phyloP scores from a whole-genome alignment of 2,329 filamentous ascomycete species.

The Acephala macrosclerotiorum region DNA sequence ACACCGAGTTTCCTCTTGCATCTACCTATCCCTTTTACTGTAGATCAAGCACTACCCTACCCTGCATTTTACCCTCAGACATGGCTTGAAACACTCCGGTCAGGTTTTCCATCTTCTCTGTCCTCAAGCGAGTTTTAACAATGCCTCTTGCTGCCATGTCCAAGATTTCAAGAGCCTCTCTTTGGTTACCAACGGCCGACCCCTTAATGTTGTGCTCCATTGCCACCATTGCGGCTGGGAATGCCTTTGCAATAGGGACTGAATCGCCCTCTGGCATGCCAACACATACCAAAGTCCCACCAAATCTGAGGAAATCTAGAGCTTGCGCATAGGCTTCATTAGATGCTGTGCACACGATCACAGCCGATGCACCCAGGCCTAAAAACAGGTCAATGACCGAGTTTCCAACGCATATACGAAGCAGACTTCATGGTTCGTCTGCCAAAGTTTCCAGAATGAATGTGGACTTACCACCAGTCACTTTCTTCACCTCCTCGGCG shows the following conservation, averaged over 20 bases:
- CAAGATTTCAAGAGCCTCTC: constrained; percentile 56
- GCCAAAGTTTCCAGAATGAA: background rate
- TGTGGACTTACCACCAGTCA: constrained; percentile 55
- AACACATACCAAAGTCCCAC: constrained; percentile 59
- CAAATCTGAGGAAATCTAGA: constrained; percentile 54
- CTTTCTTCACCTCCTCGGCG: constrained; percentile 60
- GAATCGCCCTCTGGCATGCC: constrained; percentile 56
- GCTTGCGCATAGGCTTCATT: constrained; percentile 59
- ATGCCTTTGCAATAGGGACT: constrained; percentile 52
- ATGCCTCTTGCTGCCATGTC: constrained; percentile 56
- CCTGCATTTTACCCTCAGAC: constrained; percentile 51
- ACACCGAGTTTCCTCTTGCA: background rate
- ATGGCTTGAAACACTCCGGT: constrained; percentile 54
- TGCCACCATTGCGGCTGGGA: constrained; percentile 50
- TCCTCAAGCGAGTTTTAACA: constrained; percentile 52
- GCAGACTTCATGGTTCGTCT: background rate
- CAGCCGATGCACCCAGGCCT: constrained; percentile 45
- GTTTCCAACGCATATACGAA: background rate
- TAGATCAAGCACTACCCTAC: constrained; percentile 56
- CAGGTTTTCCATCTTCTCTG: constrained; percentile 56
- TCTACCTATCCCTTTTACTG: constrained; percentile 25
- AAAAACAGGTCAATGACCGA: background rate
- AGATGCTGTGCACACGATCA: constrained; percentile 61
- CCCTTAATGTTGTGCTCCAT: constrained; percentile 56
- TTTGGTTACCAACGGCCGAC: constrained; percentile 57